phyloP scores from a whole-genome alignment of 495 filamentous ascomycete genomes.

The Acidomyces sp. region DNA sequence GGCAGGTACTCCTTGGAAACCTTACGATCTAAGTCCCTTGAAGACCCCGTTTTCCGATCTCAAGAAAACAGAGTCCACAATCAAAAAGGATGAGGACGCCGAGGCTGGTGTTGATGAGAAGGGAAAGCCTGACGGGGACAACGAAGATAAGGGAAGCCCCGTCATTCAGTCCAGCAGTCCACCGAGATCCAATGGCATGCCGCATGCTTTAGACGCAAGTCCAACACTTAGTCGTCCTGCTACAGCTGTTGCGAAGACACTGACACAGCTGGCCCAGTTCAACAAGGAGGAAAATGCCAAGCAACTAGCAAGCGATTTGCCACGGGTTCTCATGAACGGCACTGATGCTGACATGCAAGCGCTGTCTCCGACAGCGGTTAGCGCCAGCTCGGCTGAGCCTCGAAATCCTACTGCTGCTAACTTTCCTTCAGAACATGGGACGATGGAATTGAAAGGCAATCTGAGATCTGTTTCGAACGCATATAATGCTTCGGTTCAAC shows the following conservation, averaged over 20 bases:
- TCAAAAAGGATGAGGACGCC: neutral
- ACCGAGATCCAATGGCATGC: neutral
- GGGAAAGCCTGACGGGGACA: neutral
- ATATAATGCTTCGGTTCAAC: no score
- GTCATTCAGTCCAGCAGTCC: conserved; percentile 15
- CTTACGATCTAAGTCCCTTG: conserved; percentile 18
- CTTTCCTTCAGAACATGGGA: no score
- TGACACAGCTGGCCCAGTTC: conserved; percentile 15
- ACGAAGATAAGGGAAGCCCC: conserved; percentile 9
- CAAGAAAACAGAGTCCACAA: conserved; percentile 6
- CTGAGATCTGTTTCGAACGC: no score
- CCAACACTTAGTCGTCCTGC: conserved; percentile 15
- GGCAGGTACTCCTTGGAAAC: conserved; percentile 19
- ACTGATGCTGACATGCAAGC: neutral
- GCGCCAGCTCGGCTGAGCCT: no score
- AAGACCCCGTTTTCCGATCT: conserved; percentile 17
- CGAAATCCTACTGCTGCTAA: no score
- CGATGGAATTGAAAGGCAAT: no score
- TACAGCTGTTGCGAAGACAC: conserved; percentile 19
- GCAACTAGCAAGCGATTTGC: conserved; percentile 2
- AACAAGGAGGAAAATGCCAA: neutral
- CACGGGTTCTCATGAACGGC: neutral
- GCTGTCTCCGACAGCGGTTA: neutral
- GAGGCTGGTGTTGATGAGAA: neutral
- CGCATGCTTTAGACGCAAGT: conserved; percentile 3